These are phyloP conservation scores for Grigorovia jiainica DNA, from an alignment of 805 yeast genomes.

Conservation along the genomic window DNA sequence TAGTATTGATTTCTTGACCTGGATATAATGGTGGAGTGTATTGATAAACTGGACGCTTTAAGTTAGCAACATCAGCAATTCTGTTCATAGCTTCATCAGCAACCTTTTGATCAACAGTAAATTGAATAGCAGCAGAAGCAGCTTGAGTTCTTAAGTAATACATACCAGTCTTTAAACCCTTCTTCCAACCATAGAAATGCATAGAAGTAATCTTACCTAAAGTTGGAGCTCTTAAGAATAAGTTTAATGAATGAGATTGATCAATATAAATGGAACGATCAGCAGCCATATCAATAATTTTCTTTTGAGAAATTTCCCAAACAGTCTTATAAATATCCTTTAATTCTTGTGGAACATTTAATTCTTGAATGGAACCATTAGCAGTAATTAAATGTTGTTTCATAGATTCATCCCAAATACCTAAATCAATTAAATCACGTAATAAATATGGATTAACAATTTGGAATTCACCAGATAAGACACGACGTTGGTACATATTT, in stretches of 20 bases:
- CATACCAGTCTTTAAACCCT: slow-evolving; percentile 98
- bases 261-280: slow-evolving; percentile 74
- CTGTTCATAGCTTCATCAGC: slow-evolving; percentile 81
- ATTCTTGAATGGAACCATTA: slow-evolving; percentile 78
- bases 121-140: slow-evolving; percentile 93
- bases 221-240: slow-evolving; percentile 81
- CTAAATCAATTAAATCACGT: slow-evolving; percentile 71
- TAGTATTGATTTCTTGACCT: neutral
- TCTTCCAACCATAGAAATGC: slow-evolving; percentile 99
- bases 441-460: slow-evolving; percentile 80
- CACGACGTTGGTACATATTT: slow-evolving; percentile 84
- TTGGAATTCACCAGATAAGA: slow-evolving; percentile 88
- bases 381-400: slow-evolving; percentile 66
- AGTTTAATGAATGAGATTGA: slow-evolving; percentile 89
- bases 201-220: slow-evolving; percentile 94
- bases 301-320: slow-evolving; percentile 90
- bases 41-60: slow-evolving; percentile 28
- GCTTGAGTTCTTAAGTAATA: slow-evolving; percentile 96
- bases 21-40: slow-evolving; percentile 22
- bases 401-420: slow-evolving; percentile 74
- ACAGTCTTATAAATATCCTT: slow-evolving; percentile 84
- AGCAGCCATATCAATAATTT: slow-evolving; percentile 76
- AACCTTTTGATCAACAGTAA: slow-evolving; percentile 74
- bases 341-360: slow-evolving; percentile 64
- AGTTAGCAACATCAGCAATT: slow-evolving; percentile 27